These are phyloP conservation scores for Fomitopsis serialis DNA, from an alignment of 768 basidiomycete genomes.

Conservation along the genomic window DNA sequence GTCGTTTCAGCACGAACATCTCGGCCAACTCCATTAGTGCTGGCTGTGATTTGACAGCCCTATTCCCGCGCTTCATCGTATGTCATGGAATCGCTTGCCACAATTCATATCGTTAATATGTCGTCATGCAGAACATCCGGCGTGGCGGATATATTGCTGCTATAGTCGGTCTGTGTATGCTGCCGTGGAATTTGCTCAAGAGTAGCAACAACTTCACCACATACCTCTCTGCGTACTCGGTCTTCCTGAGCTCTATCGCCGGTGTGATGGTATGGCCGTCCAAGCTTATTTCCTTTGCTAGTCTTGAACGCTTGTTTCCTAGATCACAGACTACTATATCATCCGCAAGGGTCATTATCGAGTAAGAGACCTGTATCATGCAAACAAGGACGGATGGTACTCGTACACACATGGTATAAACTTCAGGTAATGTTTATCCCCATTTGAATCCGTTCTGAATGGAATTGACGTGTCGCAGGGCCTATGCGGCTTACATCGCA, in stretches of 20 bases:
- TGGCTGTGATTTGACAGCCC: conserved; percentile 76
- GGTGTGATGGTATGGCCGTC: conserved; percentile 73
- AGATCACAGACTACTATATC: conserved; percentile 79
- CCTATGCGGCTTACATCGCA: conserved; percentile 61
- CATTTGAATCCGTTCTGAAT: neutral
- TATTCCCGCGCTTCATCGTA: conserved; percentile 72
- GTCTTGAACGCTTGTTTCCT: neutral
- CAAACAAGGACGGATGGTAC: conserved; percentile 59
- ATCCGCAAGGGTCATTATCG: conserved; percentile 65
- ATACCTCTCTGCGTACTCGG: conserved; percentile 78
- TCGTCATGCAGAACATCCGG: conserved; percentile 57
- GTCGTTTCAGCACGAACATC: conserved; percentile 56
- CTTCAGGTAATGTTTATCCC: conserved; percentile 41
- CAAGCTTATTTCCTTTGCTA: neutral
- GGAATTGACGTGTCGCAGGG: conserved; percentile 26
- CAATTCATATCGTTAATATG: neutral
- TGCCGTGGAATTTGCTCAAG: conserved; percentile 73
- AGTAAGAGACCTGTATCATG: conserved; percentile 65
- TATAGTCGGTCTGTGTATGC: conserved; percentile 67
- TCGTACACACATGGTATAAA: conserved; percentile 73
- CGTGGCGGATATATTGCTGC: conserved; percentile 83
- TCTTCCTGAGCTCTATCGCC: conserved; percentile 76
- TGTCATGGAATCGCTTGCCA: conserved; percentile 10
- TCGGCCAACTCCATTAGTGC: conserved; percentile 81
- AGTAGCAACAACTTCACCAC: conserved; percentile 73